Evolutionary conservation across 164 flowering plant species (phyloP).

Genomic region (Vitis riparia): DNA sequence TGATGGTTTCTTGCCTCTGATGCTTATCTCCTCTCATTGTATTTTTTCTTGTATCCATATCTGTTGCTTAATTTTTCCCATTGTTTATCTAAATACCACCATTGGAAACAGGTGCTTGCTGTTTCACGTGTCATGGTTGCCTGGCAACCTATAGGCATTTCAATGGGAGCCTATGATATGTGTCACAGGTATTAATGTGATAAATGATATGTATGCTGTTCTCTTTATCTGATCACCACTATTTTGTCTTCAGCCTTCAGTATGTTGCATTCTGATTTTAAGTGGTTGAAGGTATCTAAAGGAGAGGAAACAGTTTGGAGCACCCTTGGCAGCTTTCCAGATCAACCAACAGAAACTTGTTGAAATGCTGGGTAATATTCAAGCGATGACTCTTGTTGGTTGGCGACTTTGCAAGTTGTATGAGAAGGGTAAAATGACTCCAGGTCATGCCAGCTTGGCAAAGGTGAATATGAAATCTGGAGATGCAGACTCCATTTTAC

Average conservation of each 20-base stretch:
- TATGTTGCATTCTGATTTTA: not conserved
- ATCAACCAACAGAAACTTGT: slow-evolving; percentile 92
- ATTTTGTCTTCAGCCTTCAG: not conserved
- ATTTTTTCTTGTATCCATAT: slow-evolving; percentile 1
- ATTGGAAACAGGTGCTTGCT: slow-evolving; percentile 72
- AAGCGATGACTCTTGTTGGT: slow-evolving; percentile 89
- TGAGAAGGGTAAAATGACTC: slow-evolving; percentile 85
- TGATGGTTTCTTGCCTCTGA: not conserved
- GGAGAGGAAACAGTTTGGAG: slow-evolving; percentile 98
- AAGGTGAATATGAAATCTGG: slow-evolving; percentile 50
- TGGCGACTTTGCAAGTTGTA: slow-evolving; percentile 97
- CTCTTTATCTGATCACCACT: not conserved
- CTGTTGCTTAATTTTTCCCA: not conserved
- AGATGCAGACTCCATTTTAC: not conserved
- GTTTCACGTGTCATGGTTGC: slow-evolving; percentile 98
- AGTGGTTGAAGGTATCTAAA: slow-evolving; percentile 60
- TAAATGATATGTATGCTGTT: not conserved
- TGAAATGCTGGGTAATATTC: slow-evolving; percentile 84
- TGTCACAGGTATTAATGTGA: slow-evolving; percentile 77
- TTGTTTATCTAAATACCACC: not conserved
- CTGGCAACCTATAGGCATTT: slow-evolving; percentile 96
- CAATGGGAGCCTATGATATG: slow-evolving; percentile 97
- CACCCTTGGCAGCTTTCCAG: slow-evolving; percentile 92
- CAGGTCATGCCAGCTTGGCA: slow-evolving; percentile 94
- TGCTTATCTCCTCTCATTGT: not conserved